Percentiles rank a stretch among this genome's conserved stretches.
Evolutionary conservation across 1,284 basidiomycete species (phyloP).

Genomic region (Baeospora myosura): DNA sequence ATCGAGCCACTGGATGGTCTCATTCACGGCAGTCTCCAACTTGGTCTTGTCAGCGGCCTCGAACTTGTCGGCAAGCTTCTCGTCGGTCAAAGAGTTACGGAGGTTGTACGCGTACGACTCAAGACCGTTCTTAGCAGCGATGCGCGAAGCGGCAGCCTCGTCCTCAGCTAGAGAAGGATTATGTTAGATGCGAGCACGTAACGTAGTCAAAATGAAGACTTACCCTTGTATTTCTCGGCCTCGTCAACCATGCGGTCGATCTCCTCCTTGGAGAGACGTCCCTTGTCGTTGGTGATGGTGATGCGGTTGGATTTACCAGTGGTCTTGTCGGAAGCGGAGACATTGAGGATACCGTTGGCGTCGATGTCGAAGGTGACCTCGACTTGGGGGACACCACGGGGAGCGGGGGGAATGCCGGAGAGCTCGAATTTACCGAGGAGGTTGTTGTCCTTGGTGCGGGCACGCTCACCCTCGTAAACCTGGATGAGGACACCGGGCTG

Average conservation of each 20-base stretch:
- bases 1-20: conserved; percentile 88
- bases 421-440: conserved; percentile 99
- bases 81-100: conserved; percentile 82
- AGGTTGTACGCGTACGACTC: conserved; percentile 97
- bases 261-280: conserved; percentile 80
- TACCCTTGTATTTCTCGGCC: conserved; percentile 70
- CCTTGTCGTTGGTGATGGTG: conserved; percentile 83
- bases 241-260: conserved; percentile 82
- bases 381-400: conserved; percentile 96
- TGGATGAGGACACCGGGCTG: conserved; percentile 98
- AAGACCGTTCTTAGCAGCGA: conserved; percentile 80
- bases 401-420: conserved; percentile 94
- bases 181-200: conserved; percentile 16
- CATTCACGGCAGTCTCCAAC: conserved; percentile 79
- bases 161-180: conserved; percentile 54
- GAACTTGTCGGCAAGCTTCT: conserved; percentile 86
- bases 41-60: conserved; percentile 83
- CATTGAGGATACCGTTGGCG: conserved; percentile 97
- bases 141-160: conserved; percentile 76
- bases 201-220: conserved; percentile 14
- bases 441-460: conserved; percentile 99
- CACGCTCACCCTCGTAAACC: conserved; percentile 99
- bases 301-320: conserved; percentile 96
- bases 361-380: conserved; percentile 99
- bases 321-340: conserved; percentile 94